Evolutionary conservation across 2,329 filamentous ascomycete genomes (phyloP).

Genomic region (Alternaria postmessia): DNA sequence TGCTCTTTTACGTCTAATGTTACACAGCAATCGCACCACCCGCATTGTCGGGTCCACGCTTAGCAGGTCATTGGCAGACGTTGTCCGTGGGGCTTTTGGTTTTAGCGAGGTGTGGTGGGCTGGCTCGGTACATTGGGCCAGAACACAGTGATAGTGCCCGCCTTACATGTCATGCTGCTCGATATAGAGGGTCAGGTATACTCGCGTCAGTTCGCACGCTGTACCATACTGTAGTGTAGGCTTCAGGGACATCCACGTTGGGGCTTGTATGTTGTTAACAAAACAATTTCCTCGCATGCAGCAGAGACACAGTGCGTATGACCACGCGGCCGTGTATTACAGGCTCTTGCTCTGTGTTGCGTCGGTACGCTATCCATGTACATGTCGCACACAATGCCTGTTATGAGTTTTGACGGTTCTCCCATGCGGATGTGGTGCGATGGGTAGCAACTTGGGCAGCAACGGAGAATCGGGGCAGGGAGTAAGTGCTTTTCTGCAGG

Average conservation of each 20-base stretch:
- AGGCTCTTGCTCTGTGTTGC: background rate
- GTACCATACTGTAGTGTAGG: background rate
- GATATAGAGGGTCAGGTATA: background rate
- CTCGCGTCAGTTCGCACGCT: background rate
- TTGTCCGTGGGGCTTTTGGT: background rate
- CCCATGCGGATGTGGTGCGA: background rate
- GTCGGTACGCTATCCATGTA: background rate
- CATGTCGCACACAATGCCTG: background rate
- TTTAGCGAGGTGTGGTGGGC: conserved; percentile 17
- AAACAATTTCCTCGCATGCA: background rate
- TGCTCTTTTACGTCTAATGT: background rate
- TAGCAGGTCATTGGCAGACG: conserved; percentile 2
- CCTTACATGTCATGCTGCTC: background rate
- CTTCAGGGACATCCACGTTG: background rate
- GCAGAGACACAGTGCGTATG: background rate
- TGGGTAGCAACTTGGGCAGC: background rate
- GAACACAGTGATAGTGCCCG: background rate
- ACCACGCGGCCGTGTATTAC: background rate
- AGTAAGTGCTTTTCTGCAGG: background rate
- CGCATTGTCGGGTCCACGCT: background rate
- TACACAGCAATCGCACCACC: conserved; percentile 3
- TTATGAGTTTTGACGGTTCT: background rate
- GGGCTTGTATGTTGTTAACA: background rate
- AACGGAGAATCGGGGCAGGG: background rate
- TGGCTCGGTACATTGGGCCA: background rate